Base-by-base conservation (phyloP, 768 basidiomycete species). In the Tylopilus felleus region DNA sequence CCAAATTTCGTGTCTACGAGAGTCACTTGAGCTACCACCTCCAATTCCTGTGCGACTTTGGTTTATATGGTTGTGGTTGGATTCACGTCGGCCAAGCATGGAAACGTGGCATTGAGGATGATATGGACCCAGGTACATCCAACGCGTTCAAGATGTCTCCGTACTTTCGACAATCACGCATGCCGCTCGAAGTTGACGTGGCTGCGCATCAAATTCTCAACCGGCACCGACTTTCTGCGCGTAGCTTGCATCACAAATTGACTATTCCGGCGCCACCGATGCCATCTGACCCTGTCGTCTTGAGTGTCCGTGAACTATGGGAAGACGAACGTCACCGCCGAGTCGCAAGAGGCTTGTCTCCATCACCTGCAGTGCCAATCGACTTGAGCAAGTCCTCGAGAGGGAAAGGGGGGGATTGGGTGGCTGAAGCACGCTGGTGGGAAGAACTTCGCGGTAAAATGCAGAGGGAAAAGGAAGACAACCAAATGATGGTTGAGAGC, bases 1-100 rank as follows among this genome's bases (percentile, higher is more conserved):
- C 84, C 23, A 81, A 81, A 27, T 94, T 90, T 71, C 77, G 79
- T 44, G 80, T 91, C 12, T 97, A 84, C 68, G 97, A 98, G 71
- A 90, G 86, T 57, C 96, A 99, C 73, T 77, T 98, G 65, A 88
- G 84, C 65, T 97, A 84, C 69, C 72, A 84, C 23, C 77, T 98
- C 33, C 95, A 98, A 72, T 97, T 98, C 73, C 79, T 98, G 81
- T 88, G 86, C 69, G 96, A 99, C 73, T 94, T 90, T 65, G 93
- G 92, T 53, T 77, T 98, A 23, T 96, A 94, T 62, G 96, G 96
- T 3, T 98, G 95, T 69, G 93, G 91, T 2, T 90, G 86, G 82
- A 76, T 98, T 42, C 84, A 96, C 53, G 71, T 96, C 4, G 77
- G 76, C 41, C 77, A 85, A 47, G 83, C 77, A n/a, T 81, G 82